phyloP scores from a whole-genome alignment of 257 asterid genomes.

The Eustoma russellianum region DNA sequence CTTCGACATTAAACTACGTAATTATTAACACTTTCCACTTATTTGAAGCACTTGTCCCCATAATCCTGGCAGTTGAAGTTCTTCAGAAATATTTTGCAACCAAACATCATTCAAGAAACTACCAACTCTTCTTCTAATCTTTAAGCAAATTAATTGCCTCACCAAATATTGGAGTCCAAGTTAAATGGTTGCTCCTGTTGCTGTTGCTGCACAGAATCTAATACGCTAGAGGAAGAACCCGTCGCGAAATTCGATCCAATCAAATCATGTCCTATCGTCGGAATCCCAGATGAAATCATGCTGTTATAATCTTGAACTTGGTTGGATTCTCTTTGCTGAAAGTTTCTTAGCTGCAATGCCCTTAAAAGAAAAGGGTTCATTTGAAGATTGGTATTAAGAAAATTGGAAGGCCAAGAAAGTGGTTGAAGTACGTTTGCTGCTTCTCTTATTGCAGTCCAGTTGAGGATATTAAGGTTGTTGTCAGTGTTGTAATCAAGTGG shows the following conservation, averaged over 20 bases:
- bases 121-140: conserved; percentile 5
- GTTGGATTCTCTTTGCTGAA: conserved; percentile 11
- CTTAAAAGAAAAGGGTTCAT: conserved; percentile 57
- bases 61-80: neutral
- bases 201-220: conserved; percentile 29
- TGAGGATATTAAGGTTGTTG: conserved; percentile 12
- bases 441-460: conserved; percentile 26
- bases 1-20: neutral
- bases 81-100: neutral
- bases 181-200: conserved; percentile 41
- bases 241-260: conserved; percentile 12
- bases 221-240: conserved; percentile 38
- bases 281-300: conserved; percentile 15
- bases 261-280: conserved; percentile 28
- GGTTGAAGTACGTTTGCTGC: conserved; percentile 28
- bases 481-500: conserved; percentile 10
- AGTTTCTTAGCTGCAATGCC: conserved; percentile 54
- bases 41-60: neutral
- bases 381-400: conserved; percentile 28
- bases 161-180: conserved; percentile 62
- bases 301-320: conserved; percentile 15
- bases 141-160: conserved; percentile 12
- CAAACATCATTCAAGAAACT: neutral
- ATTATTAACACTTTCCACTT: conserved; percentile 11
- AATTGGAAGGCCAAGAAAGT: conserved; percentile 44